phyloP scores from a whole-genome alignment of 495 filamentous ascomycete species.

The Neurospora tetrasperma region DNA sequence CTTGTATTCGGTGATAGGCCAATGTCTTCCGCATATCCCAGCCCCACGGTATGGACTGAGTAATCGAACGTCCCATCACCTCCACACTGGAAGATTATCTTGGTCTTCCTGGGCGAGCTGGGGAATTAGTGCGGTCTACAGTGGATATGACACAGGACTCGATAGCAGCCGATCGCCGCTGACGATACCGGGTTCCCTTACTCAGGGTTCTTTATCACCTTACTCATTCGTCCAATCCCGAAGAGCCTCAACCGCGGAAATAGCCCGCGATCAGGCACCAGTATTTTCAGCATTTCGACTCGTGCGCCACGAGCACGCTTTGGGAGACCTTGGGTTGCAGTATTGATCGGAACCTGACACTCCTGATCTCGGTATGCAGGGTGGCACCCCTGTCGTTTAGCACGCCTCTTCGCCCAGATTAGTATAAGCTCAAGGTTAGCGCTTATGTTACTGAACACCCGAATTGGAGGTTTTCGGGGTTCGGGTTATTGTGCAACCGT shows the following conservation, averaged over 20 bases:
- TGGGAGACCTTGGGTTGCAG: not conserved
- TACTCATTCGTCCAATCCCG: not conserved
- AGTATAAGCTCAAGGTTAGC: not conserved
- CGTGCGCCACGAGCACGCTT: not conserved
- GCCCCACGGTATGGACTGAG: not conserved
- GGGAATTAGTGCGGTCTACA: not conserved
- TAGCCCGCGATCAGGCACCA: not conserved
- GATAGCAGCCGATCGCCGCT: not conserved
- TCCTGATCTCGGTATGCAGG: not conserved
- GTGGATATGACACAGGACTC: not conserved
- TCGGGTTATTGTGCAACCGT: not conserved
- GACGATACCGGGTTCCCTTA: not conserved
- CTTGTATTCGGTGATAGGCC: not conserved
- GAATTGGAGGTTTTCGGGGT: not conserved
- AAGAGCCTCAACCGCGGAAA: not conserved
- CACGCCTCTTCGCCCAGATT: not conserved
- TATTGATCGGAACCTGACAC: not conserved
- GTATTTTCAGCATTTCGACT: not conserved
- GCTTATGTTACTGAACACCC: not conserved
- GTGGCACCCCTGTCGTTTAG: not conserved
- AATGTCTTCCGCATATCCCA: not conserved
- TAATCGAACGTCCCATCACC: not conserved
- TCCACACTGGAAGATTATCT: not conserved
- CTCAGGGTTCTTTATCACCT: not conserved
- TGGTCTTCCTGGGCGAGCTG: not conserved